Conservation (phyloP, 257 asterid species). For the Fraxinus americana region DNA sequence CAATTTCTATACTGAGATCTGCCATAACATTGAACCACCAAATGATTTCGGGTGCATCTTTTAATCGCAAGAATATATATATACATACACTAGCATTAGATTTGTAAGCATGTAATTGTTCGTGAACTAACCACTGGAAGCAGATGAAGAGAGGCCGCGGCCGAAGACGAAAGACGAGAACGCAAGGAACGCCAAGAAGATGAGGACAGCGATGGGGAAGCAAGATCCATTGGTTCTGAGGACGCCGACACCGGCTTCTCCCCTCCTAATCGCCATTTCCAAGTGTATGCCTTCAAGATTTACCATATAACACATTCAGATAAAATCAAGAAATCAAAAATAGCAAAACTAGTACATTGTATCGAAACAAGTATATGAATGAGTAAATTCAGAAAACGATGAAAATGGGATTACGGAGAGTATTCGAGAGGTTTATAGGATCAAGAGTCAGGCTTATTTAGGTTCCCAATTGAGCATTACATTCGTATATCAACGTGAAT, state of each 20-base stretch:
- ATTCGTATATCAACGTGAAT: conserved; percentile 8
- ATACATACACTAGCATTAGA: not conserved
- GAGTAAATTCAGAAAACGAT: conserved; percentile 10
- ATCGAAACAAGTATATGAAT: conserved; percentile 9
- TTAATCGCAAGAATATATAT: not conserved
- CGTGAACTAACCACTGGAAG: conserved; percentile 35
- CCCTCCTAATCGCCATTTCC: conserved; percentile 53
- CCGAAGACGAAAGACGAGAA: conserved; percentile 46
- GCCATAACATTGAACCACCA: not conserved
- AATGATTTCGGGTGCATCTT: not conserved
- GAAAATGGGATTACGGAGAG: conserved; percentile 22
- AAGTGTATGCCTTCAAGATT: conserved; percentile 37
- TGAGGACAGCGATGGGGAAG: conserved; percentile 23
- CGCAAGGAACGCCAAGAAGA: conserved; percentile 16
- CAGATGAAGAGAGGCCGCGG: conserved; percentile 39
- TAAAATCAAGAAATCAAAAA: not conserved
- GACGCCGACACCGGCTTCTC: conserved; percentile 37
- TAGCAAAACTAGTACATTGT: not conserved
- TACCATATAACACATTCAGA: not conserved
- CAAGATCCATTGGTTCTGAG: conserved; percentile 50
- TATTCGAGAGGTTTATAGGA: conserved; percentile 29
- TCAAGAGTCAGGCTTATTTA: conserved; percentile 22
- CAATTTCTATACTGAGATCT: not conserved
- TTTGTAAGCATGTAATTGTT: not conserved
- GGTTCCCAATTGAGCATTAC: conserved; percentile 17